Conservation (phyloP, 2,329 filamentous ascomycete genomes). For the Neopestalotiopsis sp. region DNA sequence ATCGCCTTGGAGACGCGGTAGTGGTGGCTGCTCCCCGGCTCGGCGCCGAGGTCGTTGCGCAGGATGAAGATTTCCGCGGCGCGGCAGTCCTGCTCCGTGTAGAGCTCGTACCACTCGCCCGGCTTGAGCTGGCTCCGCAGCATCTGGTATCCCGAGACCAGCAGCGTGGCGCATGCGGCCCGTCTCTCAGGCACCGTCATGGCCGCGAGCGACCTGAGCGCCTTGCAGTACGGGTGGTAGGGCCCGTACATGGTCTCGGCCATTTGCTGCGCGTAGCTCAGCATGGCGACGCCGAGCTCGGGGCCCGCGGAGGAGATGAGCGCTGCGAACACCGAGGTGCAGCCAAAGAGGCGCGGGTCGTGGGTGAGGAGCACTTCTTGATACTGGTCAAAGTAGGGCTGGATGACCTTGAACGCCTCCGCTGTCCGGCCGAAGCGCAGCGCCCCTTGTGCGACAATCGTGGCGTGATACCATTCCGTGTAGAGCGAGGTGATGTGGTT, state of each 20-base stretch:
- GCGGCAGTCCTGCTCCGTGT: neutral
- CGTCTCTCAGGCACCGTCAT: neutral
- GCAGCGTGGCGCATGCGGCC: neutral
- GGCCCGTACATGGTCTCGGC: neutral
- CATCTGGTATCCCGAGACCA: neutral
- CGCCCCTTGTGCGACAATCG: neutral
- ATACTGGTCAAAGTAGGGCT: neutral
- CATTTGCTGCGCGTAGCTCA: neutral
- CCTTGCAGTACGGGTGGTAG: neutral
- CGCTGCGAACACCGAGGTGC: neutral
- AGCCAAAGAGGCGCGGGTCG: neutral
- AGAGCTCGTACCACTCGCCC: neutral
- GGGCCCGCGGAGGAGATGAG: neutral
- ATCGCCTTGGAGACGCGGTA: neutral
- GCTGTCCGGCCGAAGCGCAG: neutral
- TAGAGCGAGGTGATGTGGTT: neutral
- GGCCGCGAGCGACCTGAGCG: neutral
- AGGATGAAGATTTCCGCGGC: neutral
- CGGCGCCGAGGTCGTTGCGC: neutral
- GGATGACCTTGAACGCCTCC: neutral
- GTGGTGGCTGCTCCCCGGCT: neutral
- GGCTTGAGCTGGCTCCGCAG: neutral
- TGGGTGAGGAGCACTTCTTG: neutral
- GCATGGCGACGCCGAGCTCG: neutral
- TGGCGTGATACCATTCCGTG: constrained; percentile 1